These are phyloP conservation scores for Cercis canadensis DNA, from an alignment of 306 rosid species.

Conservation along the genomic window DNA sequence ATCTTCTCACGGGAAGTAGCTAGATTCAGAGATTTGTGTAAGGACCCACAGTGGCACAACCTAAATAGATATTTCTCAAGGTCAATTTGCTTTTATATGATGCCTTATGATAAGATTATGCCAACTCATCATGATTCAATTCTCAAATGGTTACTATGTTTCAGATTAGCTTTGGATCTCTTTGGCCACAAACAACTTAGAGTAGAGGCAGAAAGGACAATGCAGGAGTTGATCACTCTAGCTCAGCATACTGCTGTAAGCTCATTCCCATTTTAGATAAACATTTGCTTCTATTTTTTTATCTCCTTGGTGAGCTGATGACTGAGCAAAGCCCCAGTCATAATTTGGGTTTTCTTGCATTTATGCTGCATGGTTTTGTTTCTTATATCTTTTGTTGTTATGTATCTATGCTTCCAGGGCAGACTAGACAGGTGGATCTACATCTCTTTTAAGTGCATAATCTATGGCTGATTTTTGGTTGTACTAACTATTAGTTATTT, in stretches of 20 bases:
- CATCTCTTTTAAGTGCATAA: neutral
- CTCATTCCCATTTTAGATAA: slow-evolving; percentile 35
- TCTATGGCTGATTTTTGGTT: too few relatives aligned
- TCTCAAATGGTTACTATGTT: slow-evolving; percentile 35
- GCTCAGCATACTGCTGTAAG: slow-evolving; percentile 86
- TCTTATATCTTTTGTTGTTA: slow-evolving; percentile 4
- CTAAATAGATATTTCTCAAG: slow-evolving; percentile 73
- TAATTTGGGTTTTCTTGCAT: slow-evolving; percentile 34
- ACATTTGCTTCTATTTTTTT: neutral
- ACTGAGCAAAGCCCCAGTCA: slow-evolving; percentile 28
- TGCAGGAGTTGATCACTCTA: slow-evolving; percentile 70
- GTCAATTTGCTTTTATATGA: slow-evolving; percentile 46
- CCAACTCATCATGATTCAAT: slow-evolving; percentile 31
- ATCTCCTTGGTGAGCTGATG: slow-evolving; percentile 28
- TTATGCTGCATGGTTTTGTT: slow-evolving; percentile 32
- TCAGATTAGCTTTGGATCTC: slow-evolving; percentile 74
- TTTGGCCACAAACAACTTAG: slow-evolving; percentile 46
- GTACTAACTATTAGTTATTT: too few relatives aligned
- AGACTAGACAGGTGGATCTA: slow-evolving; percentile 4
- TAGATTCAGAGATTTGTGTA: slow-evolving; percentile 89
- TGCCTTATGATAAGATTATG: slow-evolving; percentile 17
- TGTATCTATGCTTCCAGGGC: neutral
- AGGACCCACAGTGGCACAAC: slow-evolving; percentile 92
- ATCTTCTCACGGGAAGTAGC: slow-evolving; percentile 73
- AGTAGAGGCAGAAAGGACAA: slow-evolving; percentile 66